These are phyloP conservation scores for Tranzscheliella williamsii DNA, from an alignment of 1,284 basidiomycete species.

Conservation along the genomic window DNA sequence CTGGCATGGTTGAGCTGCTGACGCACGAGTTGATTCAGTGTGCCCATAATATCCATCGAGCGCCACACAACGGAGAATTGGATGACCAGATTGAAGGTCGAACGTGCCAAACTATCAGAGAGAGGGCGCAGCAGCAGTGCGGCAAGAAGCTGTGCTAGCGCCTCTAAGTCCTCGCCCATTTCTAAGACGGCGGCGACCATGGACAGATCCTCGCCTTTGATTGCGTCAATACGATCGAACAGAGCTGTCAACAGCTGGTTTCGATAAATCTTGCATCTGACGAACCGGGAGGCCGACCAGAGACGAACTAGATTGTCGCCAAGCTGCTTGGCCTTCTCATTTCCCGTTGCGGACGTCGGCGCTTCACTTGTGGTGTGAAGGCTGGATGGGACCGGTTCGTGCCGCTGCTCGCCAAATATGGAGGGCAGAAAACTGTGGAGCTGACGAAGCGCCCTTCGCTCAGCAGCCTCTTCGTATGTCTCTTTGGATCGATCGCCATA, in stretches of 20 bases:
- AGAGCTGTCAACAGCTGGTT: slow-evolving; percentile 16
- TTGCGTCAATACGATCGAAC: slow-evolving; percentile 18
- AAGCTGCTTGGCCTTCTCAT: neutral
- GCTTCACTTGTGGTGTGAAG: neutral
- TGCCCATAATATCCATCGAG: slow-evolving; percentile 36
- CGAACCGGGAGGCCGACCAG: slow-evolving; percentile 46
- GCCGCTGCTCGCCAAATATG: slow-evolving; percentile 7
- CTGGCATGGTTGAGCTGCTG: slow-evolving; percentile 41
- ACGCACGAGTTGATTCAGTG: slow-evolving; percentile 34
- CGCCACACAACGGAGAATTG: slow-evolving; percentile 25
- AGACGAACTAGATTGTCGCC: slow-evolving; percentile 23
- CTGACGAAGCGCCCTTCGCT: slow-evolving; percentile 51
- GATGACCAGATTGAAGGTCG: slow-evolving; percentile 34
- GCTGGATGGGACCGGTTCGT: neutral
- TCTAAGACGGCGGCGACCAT: slow-evolving; percentile 19
- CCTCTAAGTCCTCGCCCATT: slow-evolving; percentile 26
- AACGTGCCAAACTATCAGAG: slow-evolving; percentile 17
- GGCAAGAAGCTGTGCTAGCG: slow-evolving; percentile 25
- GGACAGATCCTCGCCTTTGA: slow-evolving; percentile 23
- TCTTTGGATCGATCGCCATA: slow-evolving; percentile 54
- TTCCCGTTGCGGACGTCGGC: too few relatives aligned
- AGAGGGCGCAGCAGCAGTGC: slow-evolving; percentile 24
- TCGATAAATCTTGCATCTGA: slow-evolving; percentile 32
- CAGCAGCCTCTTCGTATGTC: slow-evolving; percentile 56
- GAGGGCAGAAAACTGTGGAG: slow-evolving; percentile 29